Conservation (phyloP, 2,329 filamentous ascomycete genomes). For the Xylaria sp. region DNA sequence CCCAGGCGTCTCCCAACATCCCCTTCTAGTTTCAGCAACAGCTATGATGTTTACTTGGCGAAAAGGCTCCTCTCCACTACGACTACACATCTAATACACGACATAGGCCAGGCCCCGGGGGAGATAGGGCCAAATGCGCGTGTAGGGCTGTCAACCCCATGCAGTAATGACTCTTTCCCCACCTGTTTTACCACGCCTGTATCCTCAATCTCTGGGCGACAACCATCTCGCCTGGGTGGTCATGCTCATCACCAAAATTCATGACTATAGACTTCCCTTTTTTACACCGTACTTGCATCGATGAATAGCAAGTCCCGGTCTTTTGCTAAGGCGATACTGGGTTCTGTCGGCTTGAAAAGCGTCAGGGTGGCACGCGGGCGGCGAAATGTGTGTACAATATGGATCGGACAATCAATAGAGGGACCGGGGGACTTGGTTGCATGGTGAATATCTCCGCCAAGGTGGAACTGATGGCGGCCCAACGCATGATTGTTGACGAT, state of each 20-base stretch:
- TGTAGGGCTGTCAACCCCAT: constrained; percentile 13
- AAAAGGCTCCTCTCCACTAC: constrained; percentile 31
- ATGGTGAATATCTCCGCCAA: constrained; percentile 13
- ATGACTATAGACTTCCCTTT: constrained; percentile 27
- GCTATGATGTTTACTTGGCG: constrained; percentile 20
- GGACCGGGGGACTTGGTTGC: constrained; percentile 16
- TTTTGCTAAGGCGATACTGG: constrained; percentile 10
- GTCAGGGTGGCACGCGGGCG: constrained; percentile 12
- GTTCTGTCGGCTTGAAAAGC: constrained; percentile 9
- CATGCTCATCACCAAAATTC: constrained; percentile 17
- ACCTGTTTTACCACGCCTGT: constrained; percentile 17
- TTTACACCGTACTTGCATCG: constrained; percentile 10
- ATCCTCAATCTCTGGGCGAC: constrained; percentile 10
- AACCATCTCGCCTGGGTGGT: constrained; percentile 4
- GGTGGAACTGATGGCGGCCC: constrained; percentile 9
- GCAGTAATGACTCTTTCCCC: constrained; percentile 10
- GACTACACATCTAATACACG: constrained; percentile 20
- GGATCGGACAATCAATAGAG: constrained; percentile 18
- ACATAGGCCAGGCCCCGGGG: constrained; percentile 6
- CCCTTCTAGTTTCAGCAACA: constrained; percentile 58
- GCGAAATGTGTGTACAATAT: constrained; percentile 23
- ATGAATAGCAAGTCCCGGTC: constrained; percentile 13
- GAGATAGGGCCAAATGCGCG: constrained; percentile 2
- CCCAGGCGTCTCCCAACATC: constrained; percentile 60
- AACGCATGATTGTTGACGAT: constrained; percentile 14